Evolutionary conservation across 345 rosid genomes (phyloP), one percentile per base, ranked within the genome.

Genomic region (Salix brachista): DNA sequence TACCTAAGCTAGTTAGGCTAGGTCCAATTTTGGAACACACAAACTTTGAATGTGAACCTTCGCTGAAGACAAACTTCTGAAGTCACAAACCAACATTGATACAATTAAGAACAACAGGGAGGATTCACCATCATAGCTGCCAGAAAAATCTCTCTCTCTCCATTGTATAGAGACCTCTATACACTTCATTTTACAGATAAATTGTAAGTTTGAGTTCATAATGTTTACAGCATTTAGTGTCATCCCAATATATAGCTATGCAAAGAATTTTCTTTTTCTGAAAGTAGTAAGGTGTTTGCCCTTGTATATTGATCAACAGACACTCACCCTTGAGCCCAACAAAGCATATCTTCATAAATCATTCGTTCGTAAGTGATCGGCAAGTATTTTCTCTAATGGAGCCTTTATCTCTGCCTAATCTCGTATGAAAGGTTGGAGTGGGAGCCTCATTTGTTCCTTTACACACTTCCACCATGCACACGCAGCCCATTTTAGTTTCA

Each of bases 11-110:
- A 25, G 79, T 88, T 50, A 91, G 86, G 81, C 86, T 91, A 0
- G 97, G 98, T 65, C 87, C 96, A 28, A 50, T 91, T 71, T 81
- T 93, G 58, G 99, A 91, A 70, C 98, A 93, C 83, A 91, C 99
- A 25, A 90, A 91, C 79, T 90, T 96, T 64, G 91, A 90, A 12
- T 88, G 90, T 58, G 94, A 91, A 64, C 96, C 91, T 69, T 87
- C 93, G 6, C 19, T 18, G 79, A 44, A 44, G 28, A 30, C 77
- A 44, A 75, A 80, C 65, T 26, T 67, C 73, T 80, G 75, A 80
- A 80, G 67, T 67, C 60, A 61, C 60, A 8, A 41, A 56, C 3
- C 48, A 44, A 65, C 52, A 56, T 54, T 4, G 60, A 30, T 30
- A 25, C 39, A 21, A 17, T 18, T 21, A 30, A 62, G 41, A 16